Evolutionary conservation across 352 stramenopile genomes (phyloP).

Genomic region (Globisporangium nagaii): DNA sequence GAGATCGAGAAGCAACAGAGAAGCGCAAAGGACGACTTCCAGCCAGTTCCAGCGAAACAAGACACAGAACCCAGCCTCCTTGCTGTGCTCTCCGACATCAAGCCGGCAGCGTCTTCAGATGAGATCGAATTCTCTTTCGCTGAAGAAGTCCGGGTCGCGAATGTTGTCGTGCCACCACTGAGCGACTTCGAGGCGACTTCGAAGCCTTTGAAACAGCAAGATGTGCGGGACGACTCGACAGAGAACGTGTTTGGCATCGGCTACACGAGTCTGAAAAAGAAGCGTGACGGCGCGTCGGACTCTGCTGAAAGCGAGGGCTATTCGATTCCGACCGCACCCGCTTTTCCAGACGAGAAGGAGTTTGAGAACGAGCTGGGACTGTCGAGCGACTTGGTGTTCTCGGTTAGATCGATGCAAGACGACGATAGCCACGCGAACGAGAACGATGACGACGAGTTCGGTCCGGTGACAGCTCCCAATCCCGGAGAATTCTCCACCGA

Average conservation of each 20-base stretch:
- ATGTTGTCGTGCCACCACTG: constrained; percentile 20
- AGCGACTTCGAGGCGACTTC: constrained; percentile 12
- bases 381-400: constrained; percentile 29
- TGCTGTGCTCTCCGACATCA: neutral
- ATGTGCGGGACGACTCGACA: constrained; percentile 7
- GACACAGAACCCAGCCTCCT: neutral
- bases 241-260: constrained; percentile 47
- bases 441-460: constrained; percentile 38
- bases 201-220: constrained; percentile 17
- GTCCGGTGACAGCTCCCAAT: neutral
- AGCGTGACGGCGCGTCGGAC: constrained; percentile 3
- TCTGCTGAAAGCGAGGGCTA: constrained; percentile 13
- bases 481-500: neutral
- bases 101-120: constrained; percentile 1
- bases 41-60: neutral
- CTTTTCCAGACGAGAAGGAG: constrained; percentile 46
- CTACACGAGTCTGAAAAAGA: constrained; percentile 49
- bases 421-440: neutral
- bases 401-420: constrained; percentile 13
- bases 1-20: constrained; percentile 2
- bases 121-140: constrained; percentile 16
- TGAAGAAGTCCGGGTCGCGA: constrained; percentile 29
- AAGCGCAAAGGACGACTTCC: neutral
- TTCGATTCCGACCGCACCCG: constrained; percentile 23
- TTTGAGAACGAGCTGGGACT: constrained; percentile 35